Evolutionary conservation across 202 grass and related monocot species (phyloP), one percentile per base, ranked within the genome.

Genomic region (Musa balbisiana): DNA sequence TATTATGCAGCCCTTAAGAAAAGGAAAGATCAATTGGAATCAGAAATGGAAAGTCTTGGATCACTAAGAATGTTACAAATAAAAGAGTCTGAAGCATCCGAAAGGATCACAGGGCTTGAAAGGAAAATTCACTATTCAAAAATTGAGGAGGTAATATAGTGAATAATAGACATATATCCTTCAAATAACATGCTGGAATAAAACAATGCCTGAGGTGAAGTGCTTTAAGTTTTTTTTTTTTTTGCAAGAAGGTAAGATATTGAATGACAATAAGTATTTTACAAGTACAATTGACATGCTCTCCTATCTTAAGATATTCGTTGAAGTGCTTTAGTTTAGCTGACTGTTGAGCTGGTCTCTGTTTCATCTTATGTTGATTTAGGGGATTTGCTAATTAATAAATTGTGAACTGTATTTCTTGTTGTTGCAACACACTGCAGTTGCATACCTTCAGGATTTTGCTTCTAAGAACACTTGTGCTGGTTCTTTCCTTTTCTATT

Each of bases 51-150:
- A 59, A 85, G 89, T 67, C 84, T 98, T 82, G 91, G 87, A 52
- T 89, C 94, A 15, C 88, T 91, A 8, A 86, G 94, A 80, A 88
- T 89, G 74, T 82, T 98, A 77, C 94, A 98, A 83, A 91, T 76
- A 79, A 92, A 89, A 49, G 94, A 98, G 74, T 85, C 91, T 79
- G 78, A 85, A 80, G 72, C 91, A 84, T 98, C 94, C 71, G 94
- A 98, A 75, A 98, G 85, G 80, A 98, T 93, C 74, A 93, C 90
- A 69, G 90, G 90, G 53, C 86, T 98, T 56, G 91, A 98, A 71
- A 93, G 79, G 84, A 98, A 98, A 78, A 82, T 84, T 74, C 94
- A 98, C 56, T 91, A 98, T 88, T 88, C 69, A 14, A 85, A 93
- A 59, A 87, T 98, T 82, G 94, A 98, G 83, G 78, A 87, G 87